Evolutionary conservation across 2,329 filamentous ascomycete genomes (phyloP).

Genomic region (Nigrospora sphaerica): DNA sequence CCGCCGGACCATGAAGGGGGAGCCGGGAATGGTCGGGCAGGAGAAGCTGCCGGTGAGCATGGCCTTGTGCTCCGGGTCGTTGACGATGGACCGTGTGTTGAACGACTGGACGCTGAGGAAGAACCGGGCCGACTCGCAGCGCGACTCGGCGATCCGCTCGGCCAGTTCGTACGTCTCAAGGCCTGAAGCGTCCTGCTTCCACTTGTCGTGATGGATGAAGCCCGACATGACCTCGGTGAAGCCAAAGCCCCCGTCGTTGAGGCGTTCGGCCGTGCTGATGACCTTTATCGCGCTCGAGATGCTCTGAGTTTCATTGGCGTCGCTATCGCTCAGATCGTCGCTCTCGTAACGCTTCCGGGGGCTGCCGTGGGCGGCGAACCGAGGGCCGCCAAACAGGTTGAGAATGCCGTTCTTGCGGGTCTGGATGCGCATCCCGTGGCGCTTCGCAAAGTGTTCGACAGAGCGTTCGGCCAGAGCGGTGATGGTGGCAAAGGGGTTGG

Average conservation of each 20-base stretch:
- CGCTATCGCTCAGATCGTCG: background rate
- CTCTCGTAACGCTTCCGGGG: conserved; percentile 6
- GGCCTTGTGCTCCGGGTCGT: conserved; percentile 40
- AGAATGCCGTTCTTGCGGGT: conserved; percentile 38
- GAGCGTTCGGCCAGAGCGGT: conserved; percentile 60
- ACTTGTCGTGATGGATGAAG: conserved; percentile 41
- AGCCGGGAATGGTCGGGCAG: conserved; percentile 45
- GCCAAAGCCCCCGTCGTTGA: conserved; percentile 43
- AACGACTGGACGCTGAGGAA: conserved; percentile 52
- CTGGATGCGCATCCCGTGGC: conserved; percentile 35
- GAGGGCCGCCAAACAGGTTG: conserved; percentile 47
- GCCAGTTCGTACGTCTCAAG: conserved; percentile 47
- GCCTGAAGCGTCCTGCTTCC: conserved; percentile 8
- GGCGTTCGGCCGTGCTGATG: conserved; percentile 33
- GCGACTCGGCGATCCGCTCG: conserved; percentile 42
- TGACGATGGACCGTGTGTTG: conserved; percentile 40
- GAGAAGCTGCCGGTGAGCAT: conserved; percentile 54
- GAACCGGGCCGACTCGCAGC: conserved; percentile 49
- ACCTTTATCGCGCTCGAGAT: conserved; percentile 27
- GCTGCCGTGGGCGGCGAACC: conserved; percentile 19
- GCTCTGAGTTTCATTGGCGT: conserved; percentile 25
- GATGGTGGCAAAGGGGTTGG: conserved; percentile 65
- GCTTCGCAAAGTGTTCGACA: conserved; percentile 41
- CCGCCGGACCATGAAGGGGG: conserved; percentile 53
- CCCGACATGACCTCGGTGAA: conserved; percentile 62